phyloP scores from a whole-genome alignment of 2,329 filamentous ascomycete species.

The Paracoccidioides lutzii region DNA sequence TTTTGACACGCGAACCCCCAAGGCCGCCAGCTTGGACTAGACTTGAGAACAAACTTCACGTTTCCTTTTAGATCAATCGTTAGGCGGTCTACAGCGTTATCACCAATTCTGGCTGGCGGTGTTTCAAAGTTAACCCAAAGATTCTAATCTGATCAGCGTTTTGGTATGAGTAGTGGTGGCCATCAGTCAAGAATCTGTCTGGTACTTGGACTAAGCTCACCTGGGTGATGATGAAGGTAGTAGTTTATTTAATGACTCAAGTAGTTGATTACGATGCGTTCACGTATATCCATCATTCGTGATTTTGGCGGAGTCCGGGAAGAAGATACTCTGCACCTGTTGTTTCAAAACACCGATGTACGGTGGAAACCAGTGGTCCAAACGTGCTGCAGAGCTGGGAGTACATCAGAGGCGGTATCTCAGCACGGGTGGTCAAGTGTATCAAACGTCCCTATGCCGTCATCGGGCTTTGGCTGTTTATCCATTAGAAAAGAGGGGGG shows the following conservation, averaged over 20 bases:
- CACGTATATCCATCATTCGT: not conserved
- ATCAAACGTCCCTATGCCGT: not conserved
- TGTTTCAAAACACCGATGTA: not conserved
- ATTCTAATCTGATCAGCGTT: too few relatives aligned
- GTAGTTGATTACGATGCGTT: not conserved
- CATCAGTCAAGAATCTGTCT: too few relatives aligned
- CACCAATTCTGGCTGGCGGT: too few relatives aligned
- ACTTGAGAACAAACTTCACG: too few relatives aligned
- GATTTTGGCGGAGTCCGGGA: not conserved
- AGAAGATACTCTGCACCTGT: not conserved
- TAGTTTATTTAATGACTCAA: not conserved
- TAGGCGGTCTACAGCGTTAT: too few relatives aligned
- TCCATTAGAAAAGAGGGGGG: not conserved
- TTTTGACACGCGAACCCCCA: too few relatives aligned
- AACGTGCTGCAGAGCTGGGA: not conserved
- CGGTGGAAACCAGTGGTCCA: not conserved
- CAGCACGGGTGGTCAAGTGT: not conserved
- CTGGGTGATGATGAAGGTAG: not conserved
- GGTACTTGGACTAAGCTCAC: not conserved
- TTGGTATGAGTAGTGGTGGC: too few relatives aligned
- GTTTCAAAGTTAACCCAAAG: too few relatives aligned
- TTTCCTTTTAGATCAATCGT: too few relatives aligned
- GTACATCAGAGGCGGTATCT: not conserved
- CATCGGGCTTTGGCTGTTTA: not conserved
- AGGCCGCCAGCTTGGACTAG: too few relatives aligned